A percentile compares a stretch with the other conserved stretches of the same genome.
Evolutionary conservation across 176 grass and related monocot genomes (phyloP).

Genomic region (Calamus simplicifolius): DNA sequence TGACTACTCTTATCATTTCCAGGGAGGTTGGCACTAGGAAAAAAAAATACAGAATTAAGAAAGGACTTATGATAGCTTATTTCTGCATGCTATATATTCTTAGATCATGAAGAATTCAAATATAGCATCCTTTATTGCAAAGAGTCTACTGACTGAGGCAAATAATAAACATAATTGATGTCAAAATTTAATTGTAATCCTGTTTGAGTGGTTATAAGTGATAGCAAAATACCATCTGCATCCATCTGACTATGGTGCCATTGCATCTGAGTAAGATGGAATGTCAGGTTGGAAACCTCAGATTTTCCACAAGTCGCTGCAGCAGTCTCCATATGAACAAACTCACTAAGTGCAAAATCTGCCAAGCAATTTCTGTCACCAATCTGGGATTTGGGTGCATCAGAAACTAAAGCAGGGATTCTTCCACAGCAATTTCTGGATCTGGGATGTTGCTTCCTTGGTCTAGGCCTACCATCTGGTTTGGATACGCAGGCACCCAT

Average conservation of each 20-base stretch:
- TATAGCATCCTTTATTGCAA: too few species aligned
- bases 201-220: background rate
- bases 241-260: conserved; percentile 78
- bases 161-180: too few species aligned
- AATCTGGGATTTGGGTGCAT: conserved; percentile 31
- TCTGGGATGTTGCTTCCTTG: conserved; percentile 21
- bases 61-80: too few species aligned
- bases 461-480: conserved; percentile 22
- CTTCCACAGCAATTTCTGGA: conserved; percentile 21
- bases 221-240: conserved; percentile 35
- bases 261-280: conserved; percentile 76
- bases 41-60: too few species aligned
- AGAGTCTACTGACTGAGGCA: too few species aligned
- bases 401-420: conserved; percentile 23
- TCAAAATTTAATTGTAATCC: too few species aligned
- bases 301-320: conserved; percentile 32
- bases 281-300: conserved; percentile 49
- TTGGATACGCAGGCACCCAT: conserved; percentile 65
- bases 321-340: conserved; percentile 58
- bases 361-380: conserved; percentile 23
- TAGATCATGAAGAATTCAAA: too few species aligned
- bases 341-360: conserved; percentile 62
- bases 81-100: too few species aligned
- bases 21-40: too few species aligned
- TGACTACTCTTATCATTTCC: too few species aligned